Evolutionary conservation across 495 filamentous ascomycete genomes (phyloP), one percentile per base, ranked within the genome.

Genomic region (Trichoderma reesei): DNA sequence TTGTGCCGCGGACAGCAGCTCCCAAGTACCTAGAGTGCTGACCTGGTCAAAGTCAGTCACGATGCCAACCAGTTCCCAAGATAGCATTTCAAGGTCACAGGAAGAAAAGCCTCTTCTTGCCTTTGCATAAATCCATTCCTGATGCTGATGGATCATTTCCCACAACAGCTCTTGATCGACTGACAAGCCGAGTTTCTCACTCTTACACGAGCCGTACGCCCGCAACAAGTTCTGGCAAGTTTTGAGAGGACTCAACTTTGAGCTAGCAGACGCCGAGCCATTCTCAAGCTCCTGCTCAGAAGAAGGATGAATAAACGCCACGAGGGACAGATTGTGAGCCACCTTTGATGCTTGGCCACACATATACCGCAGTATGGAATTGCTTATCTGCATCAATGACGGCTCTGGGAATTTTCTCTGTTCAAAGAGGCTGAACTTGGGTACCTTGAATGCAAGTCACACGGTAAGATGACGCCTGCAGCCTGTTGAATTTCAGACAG

Each of bases 291-390:
- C 51, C 10, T 36, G 7, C 20, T 36, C 2, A 16, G 51, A 56
- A 3, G 7, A 16, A 10, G 51, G 6, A 33, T 56, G 51, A 16
- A 56, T 14, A 6, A 56, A 56, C 14, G 26, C 51, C 51, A 56
- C 51, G 11, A 56, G 16, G 26, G 51, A 56, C 51, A 34, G 4
- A 10, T 56, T 3, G 3, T 56, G 26, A 3, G 51, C 20, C 4
- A n/a, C 51, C 14, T 56, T 56, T 33, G 51, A 56, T 20, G 18
- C 51, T 56, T 56, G 51, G 9, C 51, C 51, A 56, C 51, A 56
- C 3, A 56, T 10, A 56, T 13, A 56, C 31, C 51, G 51, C 34
- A 56, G 20, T 56, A 56, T 34, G 2, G 34, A 56, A 16, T n/a
- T 18, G 51, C 51, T 56, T 3, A 34, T 56, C 4, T 56, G 51